phyloP scores from a whole-genome alignment of 2,329 filamentous ascomycete genomes.

The Hortaea sp. region DNA sequence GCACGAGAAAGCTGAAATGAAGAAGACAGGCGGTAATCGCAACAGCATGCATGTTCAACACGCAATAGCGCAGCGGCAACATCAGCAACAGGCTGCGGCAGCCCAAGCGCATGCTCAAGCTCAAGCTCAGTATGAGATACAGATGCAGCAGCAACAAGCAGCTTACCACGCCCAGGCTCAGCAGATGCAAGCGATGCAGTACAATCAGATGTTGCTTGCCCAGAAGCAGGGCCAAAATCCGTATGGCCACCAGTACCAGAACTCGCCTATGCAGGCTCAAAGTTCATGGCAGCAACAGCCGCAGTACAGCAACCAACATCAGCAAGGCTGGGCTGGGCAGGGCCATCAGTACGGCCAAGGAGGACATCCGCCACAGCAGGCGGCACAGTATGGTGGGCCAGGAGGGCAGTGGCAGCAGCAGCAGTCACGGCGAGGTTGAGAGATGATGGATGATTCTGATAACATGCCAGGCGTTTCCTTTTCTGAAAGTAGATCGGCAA shows the following conservation, averaged over 20 bases:
- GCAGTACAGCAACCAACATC: background rate
- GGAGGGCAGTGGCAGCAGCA: background rate
- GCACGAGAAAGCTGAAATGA: slow-evolving; percentile 63
- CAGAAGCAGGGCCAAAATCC: background rate
- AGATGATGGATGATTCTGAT: no score
- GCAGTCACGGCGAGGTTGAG: background rate
- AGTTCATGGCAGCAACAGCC: slow-evolving; percentile 2
- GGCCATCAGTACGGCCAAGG: background rate
- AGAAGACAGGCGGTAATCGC: slow-evolving; percentile 54
- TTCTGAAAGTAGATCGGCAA: no score
- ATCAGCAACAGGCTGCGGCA: slow-evolving; percentile 30
- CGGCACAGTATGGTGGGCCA: background rate
- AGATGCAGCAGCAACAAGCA: slow-evolving; percentile 16
- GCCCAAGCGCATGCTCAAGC: background rate
- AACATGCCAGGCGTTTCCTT: no score
- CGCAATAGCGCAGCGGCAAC: slow-evolving; percentile 49
- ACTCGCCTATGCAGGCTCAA: background rate
- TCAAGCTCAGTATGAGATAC: slow-evolving; percentile 17
- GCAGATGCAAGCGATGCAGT: slow-evolving; percentile 18
- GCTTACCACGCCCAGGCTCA: slow-evolving; percentile 16
- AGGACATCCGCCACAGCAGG: background rate
- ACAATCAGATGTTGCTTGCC: slow-evolving; percentile 3
- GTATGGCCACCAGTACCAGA: background rate
- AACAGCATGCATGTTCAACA: slow-evolving; percentile 50
- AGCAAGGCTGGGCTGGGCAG: background rate